These are phyloP conservation scores for Phytophthora syringae DNA, from an alignment of 352 stramenopile genomes.

Conservation along the genomic window DNA sequence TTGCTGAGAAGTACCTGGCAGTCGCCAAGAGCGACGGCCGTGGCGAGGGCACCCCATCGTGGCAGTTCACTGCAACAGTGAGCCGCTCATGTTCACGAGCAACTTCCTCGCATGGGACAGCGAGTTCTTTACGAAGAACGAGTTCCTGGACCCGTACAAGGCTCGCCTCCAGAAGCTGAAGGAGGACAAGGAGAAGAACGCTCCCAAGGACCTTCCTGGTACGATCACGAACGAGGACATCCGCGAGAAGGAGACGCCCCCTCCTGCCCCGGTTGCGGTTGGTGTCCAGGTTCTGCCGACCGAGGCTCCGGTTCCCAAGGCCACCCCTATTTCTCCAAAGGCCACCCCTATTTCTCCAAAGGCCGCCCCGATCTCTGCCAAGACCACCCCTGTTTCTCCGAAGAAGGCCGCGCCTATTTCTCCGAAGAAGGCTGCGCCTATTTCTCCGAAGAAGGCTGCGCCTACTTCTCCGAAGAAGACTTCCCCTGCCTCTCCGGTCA, in stretches of 20 bases:
- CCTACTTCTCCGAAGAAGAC: slow-evolving; percentile 29
- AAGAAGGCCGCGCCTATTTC: too few relatives aligned
- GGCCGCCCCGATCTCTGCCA: slow-evolving; percentile 15
- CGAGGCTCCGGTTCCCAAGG: slow-evolving; percentile 24
- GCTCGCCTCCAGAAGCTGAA: slow-evolving; percentile 79
- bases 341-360: slow-evolving; percentile 22
- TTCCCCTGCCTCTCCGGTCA: too few relatives aligned
- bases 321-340: slow-evolving; percentile 17
- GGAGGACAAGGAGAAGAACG: slow-evolving; percentile 80
- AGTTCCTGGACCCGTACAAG: slow-evolving; percentile 92
- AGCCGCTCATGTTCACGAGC: slow-evolving; percentile 91
- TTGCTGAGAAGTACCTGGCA: slow-evolving; percentile 78
- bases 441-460: too few relatives aligned
- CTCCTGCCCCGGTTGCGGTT: slow-evolving; percentile 6
- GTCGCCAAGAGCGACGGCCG: slow-evolving; percentile 83
- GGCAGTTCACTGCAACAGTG: slow-evolving; percentile 76
- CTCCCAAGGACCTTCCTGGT: slow-evolving; percentile 57
- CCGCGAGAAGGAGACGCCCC: slow-evolving; percentile 33
- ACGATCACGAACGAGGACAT: slow-evolving; percentile 64
- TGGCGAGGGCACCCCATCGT: slow-evolving; percentile 85
- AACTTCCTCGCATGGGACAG: slow-evolving; percentile 93
- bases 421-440: too few relatives aligned
- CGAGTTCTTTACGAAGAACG: slow-evolving; percentile 79
- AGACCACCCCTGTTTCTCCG: slow-evolving; percentile 5
- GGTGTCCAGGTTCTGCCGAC: slow-evolving; percentile 37